phyloP scores from a whole-genome alignment of 2,329 filamentous ascomycete species.

The Colletotrichum eremochloae region DNA sequence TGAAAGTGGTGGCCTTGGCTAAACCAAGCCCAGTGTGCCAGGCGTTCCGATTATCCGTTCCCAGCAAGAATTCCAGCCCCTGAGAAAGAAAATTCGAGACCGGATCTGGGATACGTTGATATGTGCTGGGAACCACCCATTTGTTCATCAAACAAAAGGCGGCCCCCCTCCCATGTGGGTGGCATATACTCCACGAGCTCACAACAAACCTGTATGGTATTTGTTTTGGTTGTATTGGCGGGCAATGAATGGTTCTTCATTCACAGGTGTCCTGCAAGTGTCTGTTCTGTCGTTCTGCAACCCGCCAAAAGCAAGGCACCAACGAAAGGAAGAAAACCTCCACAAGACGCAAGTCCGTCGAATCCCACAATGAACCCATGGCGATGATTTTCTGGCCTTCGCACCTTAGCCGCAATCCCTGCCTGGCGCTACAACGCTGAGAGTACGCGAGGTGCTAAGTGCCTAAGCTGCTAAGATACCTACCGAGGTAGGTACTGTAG shows the following conservation, averaged over 20 bases:
- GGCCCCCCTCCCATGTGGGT: neutral
- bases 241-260: neutral
- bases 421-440: neutral
- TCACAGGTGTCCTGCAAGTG: neutral
- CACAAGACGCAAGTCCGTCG: constrained; percentile 5
- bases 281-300: neutral
- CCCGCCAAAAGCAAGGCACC: constrained; percentile 5
- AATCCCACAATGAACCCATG: neutral
- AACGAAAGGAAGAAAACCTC: neutral
- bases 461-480: neutral
- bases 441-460: neutral
- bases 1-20: constrained; percentile 28
- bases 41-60: constrained; percentile 35
- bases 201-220: neutral
- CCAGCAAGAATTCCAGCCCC: constrained; percentile 22
- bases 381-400: neutral
- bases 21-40: constrained; percentile 34
- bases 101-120: constrained; percentile 19
- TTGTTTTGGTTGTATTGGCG: neutral
- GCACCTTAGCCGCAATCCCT: neutral
- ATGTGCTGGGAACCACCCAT: neutral
- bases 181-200: neutral
- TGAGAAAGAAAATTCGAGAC: constrained; percentile 15
- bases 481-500: no score
- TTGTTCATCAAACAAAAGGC: constrained; percentile 14